Evolutionary conservation across 1,284 basidiomycete species (phyloP), one percentile per base, ranked within the genome.

Genomic region (Rhodotorula sp.): DNA sequence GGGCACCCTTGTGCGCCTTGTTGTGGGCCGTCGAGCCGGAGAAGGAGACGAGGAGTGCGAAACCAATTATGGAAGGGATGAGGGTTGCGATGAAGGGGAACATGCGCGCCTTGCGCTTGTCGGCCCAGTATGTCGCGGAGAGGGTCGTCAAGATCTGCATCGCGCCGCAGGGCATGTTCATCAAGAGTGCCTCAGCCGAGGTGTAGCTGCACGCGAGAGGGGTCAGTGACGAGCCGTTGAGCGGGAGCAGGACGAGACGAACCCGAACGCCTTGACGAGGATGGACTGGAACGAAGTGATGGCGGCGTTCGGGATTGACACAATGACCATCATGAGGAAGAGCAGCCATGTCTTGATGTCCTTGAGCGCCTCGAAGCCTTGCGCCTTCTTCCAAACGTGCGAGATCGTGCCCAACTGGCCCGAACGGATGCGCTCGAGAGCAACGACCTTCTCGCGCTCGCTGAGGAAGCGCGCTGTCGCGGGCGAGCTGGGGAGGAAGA

Each of bases 401-500:
- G 87, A 5, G 86, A 88, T 54, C 0, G 84, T 87, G 1, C 88
- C 88, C 48, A 85, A 85, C 75, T 87, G 85, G 71, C 88, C 87
- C 70, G 87, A 83, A 47, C 86, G 84, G n/a, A 89, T 85, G 51
- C 88, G 83, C 77, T 89, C 88, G 37, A 88, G 79, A 6, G 83
- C 86, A 37, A 87, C 85, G 59, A 87, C 83, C 22, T 86, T 82
- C 74, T 89, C 87, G 73, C 87, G 85, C 61, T 81, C 81, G 0
- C 83, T 86, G 22, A 89, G 80, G 74, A 87, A 83, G 10, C 76
- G 79, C 1, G 87, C 87, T 73, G 85, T 84, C 16, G 87, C 84
- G 4, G 87, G 87, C 0, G 87, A 88, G 75, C 88, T 87, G 0
- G 87, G 87, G 34, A 89, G 80, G 84, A 84, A 87, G 18, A 87